Percentiles rank a stretch among this genome's conserved stretches.
Conservation (phyloP, 768 basidiomycete species). For the Leccinum imitatum region DNA sequence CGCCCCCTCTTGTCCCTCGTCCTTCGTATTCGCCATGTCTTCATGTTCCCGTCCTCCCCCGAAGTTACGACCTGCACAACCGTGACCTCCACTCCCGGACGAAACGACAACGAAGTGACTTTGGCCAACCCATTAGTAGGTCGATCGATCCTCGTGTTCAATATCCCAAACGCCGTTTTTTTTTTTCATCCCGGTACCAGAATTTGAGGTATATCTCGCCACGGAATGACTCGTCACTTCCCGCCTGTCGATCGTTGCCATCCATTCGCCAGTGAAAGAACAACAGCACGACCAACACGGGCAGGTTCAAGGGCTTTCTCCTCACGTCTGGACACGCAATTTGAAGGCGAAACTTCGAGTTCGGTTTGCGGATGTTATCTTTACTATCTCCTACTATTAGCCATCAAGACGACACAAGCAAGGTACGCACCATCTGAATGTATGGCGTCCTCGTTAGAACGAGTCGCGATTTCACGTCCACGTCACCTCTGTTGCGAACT, state of each 20-base stretch:
- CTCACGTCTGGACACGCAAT: conserved; percentile 80
- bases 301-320: conserved; percentile 75
- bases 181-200: conserved; percentile 74
- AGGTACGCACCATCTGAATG: no score
- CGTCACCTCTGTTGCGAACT: no score
- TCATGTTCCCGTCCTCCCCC: conserved; percentile 72
- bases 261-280: conserved; percentile 76
- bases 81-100: conserved; percentile 39
- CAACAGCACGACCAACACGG: conserved; percentile 65
- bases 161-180: conserved; percentile 57
- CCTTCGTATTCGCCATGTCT: conserved; percentile 71
- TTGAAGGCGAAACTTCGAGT: conserved; percentile 91
- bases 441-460: no score
- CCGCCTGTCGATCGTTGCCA: conserved; percentile 86
- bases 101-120: conserved; percentile 70
- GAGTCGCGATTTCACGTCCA: no score
- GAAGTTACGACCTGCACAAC: conserved; percentile 65
- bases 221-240: conserved; percentile 61
- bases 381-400: no score
- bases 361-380: conserved; percentile 42
- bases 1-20: conserved; percentile 45
- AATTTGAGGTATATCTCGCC: conserved; percentile 82
- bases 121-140: conserved; percentile 67
- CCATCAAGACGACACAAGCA: no score
- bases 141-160: conserved; percentile 87